These are phyloP conservation scores for Leonotis leonurus DNA, from an alignment of 257 asterid species.

Conservation along the genomic window DNA sequence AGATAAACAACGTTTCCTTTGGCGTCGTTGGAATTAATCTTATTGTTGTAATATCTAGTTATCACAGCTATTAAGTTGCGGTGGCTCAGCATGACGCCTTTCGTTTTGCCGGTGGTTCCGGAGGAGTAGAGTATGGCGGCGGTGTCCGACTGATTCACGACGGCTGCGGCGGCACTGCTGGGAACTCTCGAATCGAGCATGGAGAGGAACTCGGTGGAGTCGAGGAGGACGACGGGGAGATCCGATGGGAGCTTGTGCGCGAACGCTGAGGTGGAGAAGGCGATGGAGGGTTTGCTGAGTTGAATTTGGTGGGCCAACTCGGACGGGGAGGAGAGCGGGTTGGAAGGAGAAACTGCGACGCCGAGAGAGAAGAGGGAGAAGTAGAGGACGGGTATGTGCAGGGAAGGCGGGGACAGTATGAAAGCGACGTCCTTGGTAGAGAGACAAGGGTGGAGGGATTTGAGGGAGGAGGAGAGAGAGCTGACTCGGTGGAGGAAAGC, in stretches of 20 bases:
- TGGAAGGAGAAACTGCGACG: slow-evolving; percentile 62
- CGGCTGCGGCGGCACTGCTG: slow-evolving; percentile 2
- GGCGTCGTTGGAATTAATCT: not conserved
- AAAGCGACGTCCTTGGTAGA: slow-evolving; percentile 59
- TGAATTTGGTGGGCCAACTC: slow-evolving; percentile 59
- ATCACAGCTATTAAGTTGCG: slow-evolving; percentile 52
- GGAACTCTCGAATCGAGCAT: slow-evolving; percentile 29
- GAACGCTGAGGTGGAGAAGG: slow-evolving; percentile 39
- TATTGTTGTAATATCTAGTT: slow-evolving; percentile 29
- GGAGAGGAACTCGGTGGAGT: slow-evolving; percentile 44
- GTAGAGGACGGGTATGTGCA: slow-evolving; percentile 62
- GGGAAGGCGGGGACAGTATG: slow-evolving; percentile 60
- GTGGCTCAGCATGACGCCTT: slow-evolving; percentile 75
- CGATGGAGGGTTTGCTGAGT: slow-evolving; percentile 51
- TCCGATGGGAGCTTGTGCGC: slow-evolving; percentile 36
- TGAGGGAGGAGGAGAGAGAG: slow-evolving; percentile 52
- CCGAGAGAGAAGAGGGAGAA: slow-evolving; percentile 80
- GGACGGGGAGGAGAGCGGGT: slow-evolving; percentile 51
- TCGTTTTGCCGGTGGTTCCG: slow-evolving; percentile 81
- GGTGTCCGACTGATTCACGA: slow-evolving; percentile 43
- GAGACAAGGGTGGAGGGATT: slow-evolving; percentile 32
- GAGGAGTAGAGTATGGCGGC: slow-evolving; percentile 84
- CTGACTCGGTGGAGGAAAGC: slow-evolving; percentile 41
- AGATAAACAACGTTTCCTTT: slow-evolving; percentile 18
- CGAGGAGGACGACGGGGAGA: slow-evolving; percentile 38